These are phyloP conservation scores for Polytrichum commune DNA, from an alignment of 225 moss, liverwort and hornwort genomes.

Conservation along the genomic window DNA sequence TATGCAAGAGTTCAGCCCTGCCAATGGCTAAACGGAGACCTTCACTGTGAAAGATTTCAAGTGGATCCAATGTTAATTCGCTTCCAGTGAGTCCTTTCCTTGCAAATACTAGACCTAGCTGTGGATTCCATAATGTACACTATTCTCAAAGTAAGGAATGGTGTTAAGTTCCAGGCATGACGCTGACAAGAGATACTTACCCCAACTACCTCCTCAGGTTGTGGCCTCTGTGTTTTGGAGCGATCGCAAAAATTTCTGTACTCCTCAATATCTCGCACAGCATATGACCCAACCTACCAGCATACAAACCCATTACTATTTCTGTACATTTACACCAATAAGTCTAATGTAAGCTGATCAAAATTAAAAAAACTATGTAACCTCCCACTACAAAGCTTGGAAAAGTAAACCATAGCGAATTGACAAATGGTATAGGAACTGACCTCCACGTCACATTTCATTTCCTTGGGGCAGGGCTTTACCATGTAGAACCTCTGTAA, in stretches of 20 bases:
- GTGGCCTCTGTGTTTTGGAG: conserved; percentile 74
- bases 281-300: conserved; percentile 88
- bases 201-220: conserved; percentile 66
- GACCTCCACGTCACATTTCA: conserved; percentile 96
- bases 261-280: conserved; percentile 86
- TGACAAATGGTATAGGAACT: conserved; percentile 4
- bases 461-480: conserved; percentile 90
- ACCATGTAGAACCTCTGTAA: conserved; percentile 83
- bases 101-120: too few species aligned
- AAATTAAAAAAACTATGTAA: neutral
- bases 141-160: too few species aligned
- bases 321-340: neutral
- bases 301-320: neutral
- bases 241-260: conserved; percentile 89
- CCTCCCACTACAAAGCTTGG: neutral
- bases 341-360: neutral
- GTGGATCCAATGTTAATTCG: too few species aligned
- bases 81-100: too few species aligned
- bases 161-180: too few species aligned
- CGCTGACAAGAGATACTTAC: conserved; percentile 25
- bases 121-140: too few species aligned
- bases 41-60: too few species aligned
- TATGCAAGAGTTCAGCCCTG: too few species aligned
- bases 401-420: neutral
- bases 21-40: too few species aligned